phyloP scores from a whole-genome alignment of 495 filamentous ascomycete genomes.

The Talaromyces liani region DNA sequence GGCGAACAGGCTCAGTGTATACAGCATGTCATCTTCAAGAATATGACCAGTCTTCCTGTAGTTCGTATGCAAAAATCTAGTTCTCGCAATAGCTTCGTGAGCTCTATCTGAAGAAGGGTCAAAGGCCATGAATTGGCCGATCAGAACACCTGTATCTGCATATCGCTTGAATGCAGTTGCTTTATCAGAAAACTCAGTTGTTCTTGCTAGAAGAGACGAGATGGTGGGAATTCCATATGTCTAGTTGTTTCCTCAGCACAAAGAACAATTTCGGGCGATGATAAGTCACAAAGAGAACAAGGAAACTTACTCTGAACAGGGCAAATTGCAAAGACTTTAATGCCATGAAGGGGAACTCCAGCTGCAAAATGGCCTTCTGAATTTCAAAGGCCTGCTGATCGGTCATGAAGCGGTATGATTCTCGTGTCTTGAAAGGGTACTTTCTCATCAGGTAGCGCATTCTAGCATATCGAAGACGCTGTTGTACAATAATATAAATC shows the following conservation, averaged over 20 bases:
- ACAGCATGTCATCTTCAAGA: constrained; percentile 57
- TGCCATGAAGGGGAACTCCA: constrained; percentile 53
- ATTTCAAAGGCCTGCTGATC: constrained; percentile 52
- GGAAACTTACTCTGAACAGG: constrained; percentile 45
- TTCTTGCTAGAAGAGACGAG: constrained; percentile 47
- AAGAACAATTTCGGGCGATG: not conserved
- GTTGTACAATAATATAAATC: constrained; percentile 24
- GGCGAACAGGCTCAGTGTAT: constrained; percentile 57
- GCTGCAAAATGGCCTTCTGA: constrained; percentile 34
- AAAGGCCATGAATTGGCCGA: constrained; percentile 46
- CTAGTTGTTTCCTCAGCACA: constrained; percentile 22
- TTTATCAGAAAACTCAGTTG: constrained; percentile 48
- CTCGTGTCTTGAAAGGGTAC: constrained; percentile 47
- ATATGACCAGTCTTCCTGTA: constrained; percentile 55
- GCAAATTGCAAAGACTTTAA: constrained; percentile 54
- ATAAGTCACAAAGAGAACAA: not conserved
- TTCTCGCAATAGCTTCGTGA: constrained; percentile 49
- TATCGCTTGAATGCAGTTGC: constrained; percentile 53
- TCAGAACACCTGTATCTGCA: constrained; percentile 52
- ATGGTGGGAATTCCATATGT: constrained; percentile 63
- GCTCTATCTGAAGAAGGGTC: constrained; percentile 42
- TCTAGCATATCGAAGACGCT: constrained; percentile 43
- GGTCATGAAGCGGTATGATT: constrained; percentile 55
- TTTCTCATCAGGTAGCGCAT: constrained; percentile 35
- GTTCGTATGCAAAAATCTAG: constrained; percentile 56